Evolutionary conservation across 495 filamentous ascomycete species (phyloP), one percentile per base, ranked within the genome.

Genomic region (Recurvomyces mirabilis): DNA sequence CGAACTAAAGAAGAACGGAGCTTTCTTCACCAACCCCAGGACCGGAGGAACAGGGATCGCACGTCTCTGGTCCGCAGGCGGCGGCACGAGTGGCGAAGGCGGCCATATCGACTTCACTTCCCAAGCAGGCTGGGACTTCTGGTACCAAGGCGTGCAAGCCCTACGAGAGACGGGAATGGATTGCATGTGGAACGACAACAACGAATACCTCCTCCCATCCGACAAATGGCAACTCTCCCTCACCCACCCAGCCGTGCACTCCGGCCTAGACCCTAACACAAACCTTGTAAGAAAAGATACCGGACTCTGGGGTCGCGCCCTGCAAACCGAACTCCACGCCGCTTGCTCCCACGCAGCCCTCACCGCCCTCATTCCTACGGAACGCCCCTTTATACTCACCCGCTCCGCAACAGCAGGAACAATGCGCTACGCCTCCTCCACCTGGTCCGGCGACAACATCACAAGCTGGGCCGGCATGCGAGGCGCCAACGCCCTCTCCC

Each of bases 181-280:
- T 47, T 75, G 68, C 23, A 81, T 82, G 60, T 84, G 80, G 80
- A 84, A 81, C 49, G 80, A 84, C 59, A 84, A 84, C 60, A 81
- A 82, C 55, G 80, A 84, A 61, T 82, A 80, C 56, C 79, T 74
- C 5, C 67, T 78, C 3, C 75, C 77, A 0, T 65, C 70, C 53
- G 79, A 84, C 41, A 67, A 72, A 41, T 82, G 78, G 77, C 58
- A 69, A 41, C 64, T 72, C 30, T 72, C 73, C 0, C 65, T 82
- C 5, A 66, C 72, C 21, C 49, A 53, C 13, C 1, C 12, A 6
- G 23, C 47, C 14, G 38, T 56, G 10, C 10, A 20, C 14, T 39
- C 51, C n/a, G 37, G 35, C 18, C 22, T 32, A 14, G 9, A 40
- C 1, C 39, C 43, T 14, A 33, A 39, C 15, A 28, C 19, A n/a